A percentile compares a stretch with the other conserved stretches of the same genome.
Conservation (phyloP, 306 rosid genomes). For the Corylus avellana region DNA sequence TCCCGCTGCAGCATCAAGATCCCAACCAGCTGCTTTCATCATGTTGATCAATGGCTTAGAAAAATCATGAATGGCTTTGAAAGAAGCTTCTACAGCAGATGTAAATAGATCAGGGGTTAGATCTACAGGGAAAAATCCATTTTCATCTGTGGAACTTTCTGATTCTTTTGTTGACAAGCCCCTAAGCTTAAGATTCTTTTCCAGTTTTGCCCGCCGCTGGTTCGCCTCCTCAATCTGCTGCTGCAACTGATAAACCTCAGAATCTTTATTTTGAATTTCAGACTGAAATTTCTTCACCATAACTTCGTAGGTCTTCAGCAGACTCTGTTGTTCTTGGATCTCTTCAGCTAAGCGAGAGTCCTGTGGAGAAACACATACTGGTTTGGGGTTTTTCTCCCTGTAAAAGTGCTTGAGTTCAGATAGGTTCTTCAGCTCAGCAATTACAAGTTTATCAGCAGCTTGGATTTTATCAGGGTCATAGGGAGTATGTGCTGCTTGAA, state of each 20-base stretch:
- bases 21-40: conserved; percentile 99
- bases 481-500: conserved; percentile 98
- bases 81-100: conserved; percentile 78
- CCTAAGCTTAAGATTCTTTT: conserved; percentile 93
- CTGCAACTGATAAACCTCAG: conserved; percentile 84
- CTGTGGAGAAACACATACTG: conserved; percentile 87
- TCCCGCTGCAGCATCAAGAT: conserved; percentile 96
- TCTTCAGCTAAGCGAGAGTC: conserved; percentile 99
- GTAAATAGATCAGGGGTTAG: conserved; percentile 84
- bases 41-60: conserved; percentile 97
- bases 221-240: conserved; percentile 94
- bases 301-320: conserved; percentile 94
- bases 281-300: conserved; percentile 99
- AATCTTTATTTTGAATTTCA: conserved; percentile 96
- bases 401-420: conserved; percentile 97
- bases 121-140: conserved; percentile 71
- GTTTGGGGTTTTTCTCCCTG: conserved; percentile 94
- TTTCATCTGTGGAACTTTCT: conserved; percentile 56
- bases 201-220: conserved; percentile 77
- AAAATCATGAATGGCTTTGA: conserved; percentile 92
- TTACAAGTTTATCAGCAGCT: conserved; percentile 87
- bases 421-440: conserved; percentile 83
- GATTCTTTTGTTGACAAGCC: conserved; percentile 90
- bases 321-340: conserved; percentile 98
- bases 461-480: conserved; percentile 97